Evolutionary conservation across 352 stramenopile genomes (phyloP).

Genomic region (Globisporangium abappressorium): DNA sequence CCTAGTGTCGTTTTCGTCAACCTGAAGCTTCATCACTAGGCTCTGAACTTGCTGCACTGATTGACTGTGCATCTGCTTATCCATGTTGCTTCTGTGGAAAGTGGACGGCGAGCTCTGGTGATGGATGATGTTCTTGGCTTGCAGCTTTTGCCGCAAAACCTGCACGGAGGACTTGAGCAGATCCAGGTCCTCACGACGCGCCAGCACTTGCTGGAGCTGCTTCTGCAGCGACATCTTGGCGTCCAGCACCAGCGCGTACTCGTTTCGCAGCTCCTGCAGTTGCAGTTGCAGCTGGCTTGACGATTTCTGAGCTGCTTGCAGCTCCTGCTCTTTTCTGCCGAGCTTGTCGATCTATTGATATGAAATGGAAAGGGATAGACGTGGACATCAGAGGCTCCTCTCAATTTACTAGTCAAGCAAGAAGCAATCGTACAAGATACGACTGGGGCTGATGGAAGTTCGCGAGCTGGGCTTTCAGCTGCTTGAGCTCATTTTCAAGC

Average conservation of each 20-base stretch:
- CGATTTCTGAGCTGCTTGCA: slow-evolving; percentile 26
- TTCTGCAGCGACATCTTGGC: slow-evolving; percentile 51
- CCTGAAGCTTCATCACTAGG: background rate
- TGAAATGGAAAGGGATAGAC: background rate
- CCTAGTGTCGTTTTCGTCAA: slow-evolving; percentile 4
- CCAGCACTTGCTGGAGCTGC: slow-evolving; percentile 67
- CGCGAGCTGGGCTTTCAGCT: slow-evolving; percentile 36
- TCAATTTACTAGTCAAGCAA: background rate
- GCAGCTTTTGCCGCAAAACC: slow-evolving; percentile 33
- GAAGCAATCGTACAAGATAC: slow-evolving; percentile 44
- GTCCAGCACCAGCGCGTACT: slow-evolving; percentile 35
- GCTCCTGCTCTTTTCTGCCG: slow-evolving; percentile 36
- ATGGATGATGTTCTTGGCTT: background rate
- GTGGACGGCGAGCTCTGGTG: background rate
- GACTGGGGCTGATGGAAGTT: slow-evolving; percentile 70
- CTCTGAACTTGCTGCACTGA: background rate
- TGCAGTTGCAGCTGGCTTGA: slow-evolving; percentile 31
- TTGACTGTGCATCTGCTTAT: background rate
- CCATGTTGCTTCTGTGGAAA: background rate
- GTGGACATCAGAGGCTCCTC: background rate
- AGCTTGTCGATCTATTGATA: slow-evolving; percentile 68
- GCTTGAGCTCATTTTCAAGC: slow-evolving; percentile 28
- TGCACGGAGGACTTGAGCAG: slow-evolving; percentile 57
- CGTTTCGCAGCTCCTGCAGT: slow-evolving; percentile 39
- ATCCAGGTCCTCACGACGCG: slow-evolving; percentile 58